These are phyloP conservation scores for Staphylotrichum longicolle DNA, from an alignment of 495 filamentous ascomycete genomes.

Conservation along the genomic window DNA sequence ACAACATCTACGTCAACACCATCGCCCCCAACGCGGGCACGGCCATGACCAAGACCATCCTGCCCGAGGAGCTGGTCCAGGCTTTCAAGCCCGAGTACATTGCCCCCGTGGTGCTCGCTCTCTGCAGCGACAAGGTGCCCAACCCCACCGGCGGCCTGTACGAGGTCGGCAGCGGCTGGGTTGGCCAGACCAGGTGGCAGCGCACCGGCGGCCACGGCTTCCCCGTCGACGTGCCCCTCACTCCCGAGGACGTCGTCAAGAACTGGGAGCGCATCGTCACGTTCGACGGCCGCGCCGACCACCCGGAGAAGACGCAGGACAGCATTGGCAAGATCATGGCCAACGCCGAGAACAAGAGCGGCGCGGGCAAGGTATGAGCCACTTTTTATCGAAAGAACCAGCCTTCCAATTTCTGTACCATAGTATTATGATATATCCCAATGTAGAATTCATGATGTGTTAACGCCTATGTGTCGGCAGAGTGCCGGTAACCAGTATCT, in stretches of 20 bases:
- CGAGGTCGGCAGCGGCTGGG: conserved; percentile 96
- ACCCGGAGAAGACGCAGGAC: conserved; percentile 76
- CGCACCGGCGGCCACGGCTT: conserved; percentile 87
- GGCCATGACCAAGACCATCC: conserved; percentile 89
- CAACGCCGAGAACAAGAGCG: conserved; percentile 76
- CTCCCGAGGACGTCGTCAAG: conserved; percentile 79
- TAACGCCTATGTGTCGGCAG: conserved; percentile 38
- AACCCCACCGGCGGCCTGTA: conserved; percentile 86
- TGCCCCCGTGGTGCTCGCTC: conserved; percentile 83
- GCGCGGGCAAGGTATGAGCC: conserved; percentile 50
- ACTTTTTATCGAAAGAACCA: conserved; percentile 5
- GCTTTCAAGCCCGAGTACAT: conserved; percentile 99
- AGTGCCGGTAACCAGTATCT: conserved; percentile 51
- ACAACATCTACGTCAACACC: conserved; percentile 98
- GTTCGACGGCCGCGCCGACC: conserved; percentile 87
- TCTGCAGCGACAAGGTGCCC: conserved; percentile 85
- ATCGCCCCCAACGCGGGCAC: conserved; percentile 98
- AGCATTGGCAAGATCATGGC: conserved; percentile 85
- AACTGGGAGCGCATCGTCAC: conserved; percentile 76
- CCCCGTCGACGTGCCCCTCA: conserved; percentile 82
- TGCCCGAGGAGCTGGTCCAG: conserved; percentile 97
- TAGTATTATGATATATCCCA: conserved; percentile 33
- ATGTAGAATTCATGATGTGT: conserved; percentile 28
- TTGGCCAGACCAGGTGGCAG: conserved; percentile 90
- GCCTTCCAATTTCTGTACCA: conserved; percentile 20